Base-by-base conservation (phyloP, 2,329 filamentous ascomycete genomes). In the Ascocoryne sarcoides region DNA sequence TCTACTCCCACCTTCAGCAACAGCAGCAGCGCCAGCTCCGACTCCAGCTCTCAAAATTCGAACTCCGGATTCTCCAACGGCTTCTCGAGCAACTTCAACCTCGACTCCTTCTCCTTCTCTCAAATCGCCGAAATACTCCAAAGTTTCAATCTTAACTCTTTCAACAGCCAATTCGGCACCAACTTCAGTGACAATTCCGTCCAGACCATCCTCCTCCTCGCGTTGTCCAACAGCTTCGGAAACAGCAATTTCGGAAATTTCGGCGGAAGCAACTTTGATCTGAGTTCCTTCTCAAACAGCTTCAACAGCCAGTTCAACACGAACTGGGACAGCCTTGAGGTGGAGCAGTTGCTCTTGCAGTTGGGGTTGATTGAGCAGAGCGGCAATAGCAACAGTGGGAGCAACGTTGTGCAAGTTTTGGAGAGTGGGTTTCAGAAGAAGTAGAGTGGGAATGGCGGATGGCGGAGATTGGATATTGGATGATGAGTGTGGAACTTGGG, bases 221-320 rank as follows among this genome's bases (percentile, higher is more conserved):
- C 40, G 15, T 19, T 35, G 23, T 17, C 28, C 32, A 44, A 44
- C 37, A 19, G 21, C 20, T 44, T 44, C 21, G 37, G 36, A 2
- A 37, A 40, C 37, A 39, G 36, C 37, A 40, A 44, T 33, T 31
- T 44, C 18, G 36, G 36, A 32, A 18, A 23, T 29, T 39, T 43
- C 36, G 18, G 29, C 14, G 34, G 40, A 10, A 14, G 32, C 12
- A 40, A 30, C 36, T 44, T 44, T 37, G 34, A 44, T 23, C 14
- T 44, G n/a, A 29, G 37, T 37, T 14, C 3, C 33, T 44, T 44
- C 29, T 37, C 42, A 12, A 32, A 28, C 32, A 34, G 31, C 28
- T 44, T 44, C 34, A 44, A 44, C 34, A 7, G 9, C 4, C 12
- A 40, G 14, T 44, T 44, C 33, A 14, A 10, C 4, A 37, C 33